Evolutionary conservation across 2,329 filamentous ascomycete species (phyloP), one percentile per base, ranked within the genome.

Genomic region (Thermomyces lanuginosus): DNA sequence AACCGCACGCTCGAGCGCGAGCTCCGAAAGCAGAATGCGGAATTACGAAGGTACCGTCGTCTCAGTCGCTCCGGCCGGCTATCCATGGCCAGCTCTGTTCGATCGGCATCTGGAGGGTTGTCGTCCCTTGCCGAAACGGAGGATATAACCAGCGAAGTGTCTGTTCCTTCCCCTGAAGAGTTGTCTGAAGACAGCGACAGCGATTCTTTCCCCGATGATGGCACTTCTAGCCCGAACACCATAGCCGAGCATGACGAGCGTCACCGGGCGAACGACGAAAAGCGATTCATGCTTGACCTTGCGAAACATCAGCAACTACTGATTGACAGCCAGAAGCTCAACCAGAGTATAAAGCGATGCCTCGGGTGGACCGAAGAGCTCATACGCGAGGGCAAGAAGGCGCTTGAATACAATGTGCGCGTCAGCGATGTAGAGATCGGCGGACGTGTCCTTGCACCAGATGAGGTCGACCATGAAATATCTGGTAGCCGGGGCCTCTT

Each of bases 1-100:
- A 98, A 98, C 47, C 69, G 84, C 28, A 89, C 83, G 0, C 59
- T 98, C 0, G 89, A 98, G 55, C 71, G 82, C 13, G 82, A 95
- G 47, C 66, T 98, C 42, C 72, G 83, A 14, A 92, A 92, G 47
- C 86, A 95, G 44, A 86, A 79, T 19, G 70, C 78, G 1, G 89
- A 98, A 46, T 51, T 98, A 16, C 74, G 89, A 31, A 68, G 86
- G 22, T 95, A 76, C 48, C 72, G 80, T 27, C 72, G 89, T n/a
- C 59, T 95, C 26, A 91, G 81, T 20, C 70, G 86, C 11, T 73
- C 81, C 0, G 83, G 83, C 0, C 68, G 73, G 1, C 58, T 93
- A 10, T 77, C 78, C 0, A 54, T 74, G 14, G 58, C 60, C 0
- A 50, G 63, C 3, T 53, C 61, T 36, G 39, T 60, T 26, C 50